Conservation (phyloP, 345 rosid genomes). For the Microcos paniculata region DNA sequence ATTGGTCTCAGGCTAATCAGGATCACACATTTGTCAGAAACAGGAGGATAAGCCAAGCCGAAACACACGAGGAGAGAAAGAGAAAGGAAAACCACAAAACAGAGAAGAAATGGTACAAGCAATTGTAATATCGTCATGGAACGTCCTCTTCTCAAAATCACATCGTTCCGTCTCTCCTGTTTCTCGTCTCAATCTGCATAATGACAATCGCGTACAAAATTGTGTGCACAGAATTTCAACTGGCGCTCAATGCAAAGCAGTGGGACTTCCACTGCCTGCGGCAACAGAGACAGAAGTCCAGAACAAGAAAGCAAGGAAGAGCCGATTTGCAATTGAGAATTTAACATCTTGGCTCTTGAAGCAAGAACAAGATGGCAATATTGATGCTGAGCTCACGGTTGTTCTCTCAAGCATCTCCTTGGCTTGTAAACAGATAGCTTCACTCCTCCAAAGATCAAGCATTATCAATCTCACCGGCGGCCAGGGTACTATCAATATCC, state of each 20-base stretch:
- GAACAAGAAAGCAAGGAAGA: slow-evolving; percentile 41
- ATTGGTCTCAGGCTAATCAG: background rate
- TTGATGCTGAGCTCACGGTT: slow-evolving; percentile 84
- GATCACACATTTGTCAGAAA: background rate
- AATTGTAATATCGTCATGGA: slow-evolving; percentile 41
- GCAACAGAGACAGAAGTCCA: slow-evolving; percentile 16
- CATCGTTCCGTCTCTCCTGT: slow-evolving; percentile 42
- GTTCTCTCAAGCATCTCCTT: slow-evolving; percentile 86
- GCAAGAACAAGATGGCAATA: slow-evolving; percentile 77
- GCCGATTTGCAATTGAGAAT: slow-evolving; percentile 55
- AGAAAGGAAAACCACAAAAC: background rate
- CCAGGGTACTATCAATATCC: slow-evolving; percentile 88
- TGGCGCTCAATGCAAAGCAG: slow-evolving; percentile 46
- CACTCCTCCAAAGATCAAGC: slow-evolving; percentile 81
- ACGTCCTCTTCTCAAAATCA: slow-evolving; percentile 48
- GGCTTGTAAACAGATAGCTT: slow-evolving; percentile 98
- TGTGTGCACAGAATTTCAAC: slow-evolving; percentile 3
- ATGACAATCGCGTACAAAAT: background rate
- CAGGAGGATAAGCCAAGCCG: background rate
- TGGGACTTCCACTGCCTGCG: slow-evolving; percentile 25
- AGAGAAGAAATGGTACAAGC: slow-evolving; percentile 38
- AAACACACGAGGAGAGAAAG: background rate
- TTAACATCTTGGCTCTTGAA: slow-evolving; percentile 75
- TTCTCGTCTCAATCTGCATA: slow-evolving; percentile 33
- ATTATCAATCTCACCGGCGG: slow-evolving; percentile 85